Evolutionary conservation across 257 asterid species (phyloP).

Genomic region (Solanum clarkiae): DNA sequence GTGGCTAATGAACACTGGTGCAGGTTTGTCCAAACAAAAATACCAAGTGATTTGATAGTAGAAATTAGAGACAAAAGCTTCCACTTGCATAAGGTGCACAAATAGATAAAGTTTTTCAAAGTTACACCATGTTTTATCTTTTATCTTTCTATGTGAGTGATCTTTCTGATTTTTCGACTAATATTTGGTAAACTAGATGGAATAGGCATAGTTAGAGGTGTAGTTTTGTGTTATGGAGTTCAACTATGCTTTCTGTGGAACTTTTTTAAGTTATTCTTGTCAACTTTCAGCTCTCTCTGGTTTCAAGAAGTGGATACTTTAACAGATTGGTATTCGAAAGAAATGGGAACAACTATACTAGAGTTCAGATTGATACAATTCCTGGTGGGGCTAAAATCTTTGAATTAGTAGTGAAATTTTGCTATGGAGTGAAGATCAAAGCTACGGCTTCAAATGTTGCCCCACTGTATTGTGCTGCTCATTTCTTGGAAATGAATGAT

Average conservation of each 20-base stretch:
- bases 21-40: conserved; percentile 12
- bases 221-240: not conserved
- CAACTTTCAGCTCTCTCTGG: conserved; percentile 12
- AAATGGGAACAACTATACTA: not conserved
- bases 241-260: not conserved
- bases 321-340: conserved; percentile 5
- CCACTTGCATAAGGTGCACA: conserved; percentile 17
- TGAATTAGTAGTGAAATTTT: conserved; percentile 20
- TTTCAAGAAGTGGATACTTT: conserved; percentile 20
- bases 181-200: not conserved
- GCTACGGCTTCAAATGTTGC: conserved; percentile 14
- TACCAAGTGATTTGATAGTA: conserved; percentile 11
- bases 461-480: conserved; percentile 21
- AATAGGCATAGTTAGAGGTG: not conserved
- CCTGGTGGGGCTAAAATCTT: conserved; percentile 17
- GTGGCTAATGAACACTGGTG: not conserved
- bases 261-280: not conserved
- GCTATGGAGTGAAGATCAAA: conserved; percentile 15
- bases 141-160: not conserved
- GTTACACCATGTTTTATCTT: not conserved
- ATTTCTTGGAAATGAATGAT: conserved; percentile 24
- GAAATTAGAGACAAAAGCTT: conserved; percentile 13
- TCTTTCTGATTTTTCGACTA: not conserved
- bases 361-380: conserved; percentile 11
- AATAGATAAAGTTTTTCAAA: not conserved